Evolutionary conservation across 352 stramenopile genomes (phyloP).

Genomic region (Aphanomyces euteiches): DNA sequence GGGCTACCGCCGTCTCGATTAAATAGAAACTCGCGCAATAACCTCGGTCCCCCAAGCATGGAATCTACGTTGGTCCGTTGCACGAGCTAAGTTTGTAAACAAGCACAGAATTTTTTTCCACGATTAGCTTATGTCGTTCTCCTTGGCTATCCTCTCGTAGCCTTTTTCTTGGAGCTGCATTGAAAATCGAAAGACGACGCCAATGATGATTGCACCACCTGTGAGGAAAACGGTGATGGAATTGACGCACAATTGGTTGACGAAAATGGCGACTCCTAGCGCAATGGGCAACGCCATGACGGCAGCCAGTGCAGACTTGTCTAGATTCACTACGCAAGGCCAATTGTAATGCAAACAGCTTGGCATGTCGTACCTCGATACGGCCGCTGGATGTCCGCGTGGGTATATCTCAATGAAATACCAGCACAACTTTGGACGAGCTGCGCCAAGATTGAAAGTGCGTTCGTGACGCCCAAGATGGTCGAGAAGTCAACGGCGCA

Average conservation of each 20-base stretch:
- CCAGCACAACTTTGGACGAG: conserved; percentile 90
- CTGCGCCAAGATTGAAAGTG: conserved; percentile 86
- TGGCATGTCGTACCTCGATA: conserved; percentile 44
- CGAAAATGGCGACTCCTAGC: conserved; percentile 1
- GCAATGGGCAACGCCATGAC: conserved; percentile 43
- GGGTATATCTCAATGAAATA: conserved; percentile 80
- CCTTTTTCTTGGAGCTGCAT: too few species aligned
- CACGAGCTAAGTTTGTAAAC: too few species aligned
- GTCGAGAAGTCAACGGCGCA: conserved; percentile 84
- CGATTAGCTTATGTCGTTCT: too few species aligned
- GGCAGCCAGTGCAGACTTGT: conserved; percentile 44
- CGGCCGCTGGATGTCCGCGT: conserved; percentile 64
- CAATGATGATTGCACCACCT: not conserved
- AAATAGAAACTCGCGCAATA: not conserved
- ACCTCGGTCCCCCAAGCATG: too few species aligned
- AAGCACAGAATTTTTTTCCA: too few species aligned
- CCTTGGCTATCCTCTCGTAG: too few species aligned
- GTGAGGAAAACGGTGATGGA: conserved; percentile 1
- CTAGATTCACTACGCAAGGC: conserved; percentile 42
- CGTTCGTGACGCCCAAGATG: conserved; percentile 91
- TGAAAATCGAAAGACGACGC: not conserved
- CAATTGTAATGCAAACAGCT: not conserved
- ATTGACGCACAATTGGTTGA: conserved; percentile 26
- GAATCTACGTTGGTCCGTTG: too few species aligned
- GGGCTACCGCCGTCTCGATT: conserved; percentile 6